Conservation (phyloP, 2,329 filamentous ascomycete genomes). For the Dactylellina haptotyla region DNA sequence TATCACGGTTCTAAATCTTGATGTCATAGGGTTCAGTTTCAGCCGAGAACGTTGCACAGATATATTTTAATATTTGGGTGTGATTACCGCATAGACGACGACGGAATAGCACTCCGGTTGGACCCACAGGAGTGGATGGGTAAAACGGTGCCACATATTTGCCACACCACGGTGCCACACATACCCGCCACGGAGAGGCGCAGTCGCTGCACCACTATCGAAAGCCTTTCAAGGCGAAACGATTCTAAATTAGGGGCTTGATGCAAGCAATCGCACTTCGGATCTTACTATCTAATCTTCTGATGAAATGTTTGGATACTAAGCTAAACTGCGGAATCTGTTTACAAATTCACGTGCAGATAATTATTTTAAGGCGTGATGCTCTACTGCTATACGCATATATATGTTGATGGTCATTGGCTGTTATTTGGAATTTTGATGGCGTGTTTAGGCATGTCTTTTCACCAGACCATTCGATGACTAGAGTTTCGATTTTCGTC, state of each 20-base stretch:
- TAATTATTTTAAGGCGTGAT: no score
- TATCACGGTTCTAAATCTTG: not conserved
- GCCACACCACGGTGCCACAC: constrained; percentile 27
- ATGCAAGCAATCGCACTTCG: constrained; percentile 46
- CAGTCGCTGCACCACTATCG: constrained; percentile 50
- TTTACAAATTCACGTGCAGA: no score
- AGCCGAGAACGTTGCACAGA: constrained; percentile 24
- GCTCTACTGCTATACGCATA: no score
- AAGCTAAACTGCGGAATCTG: no score
- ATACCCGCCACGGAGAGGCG: constrained; percentile 50
- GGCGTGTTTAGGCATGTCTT: no score
- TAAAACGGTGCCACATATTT: constrained; percentile 10
- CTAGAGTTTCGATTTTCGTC: no score
- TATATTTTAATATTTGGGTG: no score
- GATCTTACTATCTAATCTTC: constrained; percentile 47
- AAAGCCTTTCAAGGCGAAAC: constrained; percentile 53
- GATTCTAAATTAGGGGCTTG: constrained; percentile 30
- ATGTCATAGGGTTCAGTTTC: constrained; percentile 46
- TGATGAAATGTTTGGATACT: no score
- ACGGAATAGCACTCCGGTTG: constrained; percentile 2
- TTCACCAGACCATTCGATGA: no score
- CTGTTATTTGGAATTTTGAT: no score
- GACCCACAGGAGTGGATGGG: not conserved
- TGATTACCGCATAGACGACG: no score
- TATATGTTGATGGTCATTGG: no score